Conservation (phyloP, 2,329 filamentous ascomycete genomes). For the Epichloe brachyelytri region DNA sequence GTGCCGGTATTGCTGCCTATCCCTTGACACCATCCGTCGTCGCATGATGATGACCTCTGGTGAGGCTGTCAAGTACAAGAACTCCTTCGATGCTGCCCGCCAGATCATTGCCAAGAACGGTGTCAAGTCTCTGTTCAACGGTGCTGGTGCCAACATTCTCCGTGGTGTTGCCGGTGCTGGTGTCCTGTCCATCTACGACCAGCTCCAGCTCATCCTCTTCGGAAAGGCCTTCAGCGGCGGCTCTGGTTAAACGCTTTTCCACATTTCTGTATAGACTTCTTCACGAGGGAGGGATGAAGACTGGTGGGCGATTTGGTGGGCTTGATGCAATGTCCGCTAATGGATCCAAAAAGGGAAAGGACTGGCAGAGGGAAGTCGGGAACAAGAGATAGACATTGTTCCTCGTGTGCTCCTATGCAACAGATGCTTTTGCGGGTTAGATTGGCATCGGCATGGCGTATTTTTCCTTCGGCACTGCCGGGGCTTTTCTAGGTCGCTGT, state of each 20-base stretch:
- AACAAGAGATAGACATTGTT: conserved; percentile 22
- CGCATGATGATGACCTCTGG: conserved; percentile 99
- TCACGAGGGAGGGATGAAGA: conserved; percentile 17
- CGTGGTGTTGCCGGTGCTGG: conserved; percentile 99
- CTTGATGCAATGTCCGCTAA: conserved; percentile 25
- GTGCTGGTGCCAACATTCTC: conserved; percentile 99
- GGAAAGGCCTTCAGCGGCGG: conserved; percentile 93
- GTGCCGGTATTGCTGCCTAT: conserved; percentile 99
- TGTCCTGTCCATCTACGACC: conserved; percentile 99
- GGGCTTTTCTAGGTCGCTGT: conserved; percentile 43
- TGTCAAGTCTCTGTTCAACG: conserved; percentile 99
- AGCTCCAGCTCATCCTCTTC: conserved; percentile 98
- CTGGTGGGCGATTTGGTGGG: conserved; percentile 19
- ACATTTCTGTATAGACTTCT: conserved; percentile 29
- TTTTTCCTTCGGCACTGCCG: conserved; percentile 31
- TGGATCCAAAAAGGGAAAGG: conserved; percentile 30
- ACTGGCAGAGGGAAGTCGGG: conserved; percentile 33
- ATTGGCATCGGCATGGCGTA: conserved; percentile 37
- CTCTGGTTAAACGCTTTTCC: conserved; percentile 33
- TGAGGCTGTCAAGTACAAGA: conserved; percentile 99
- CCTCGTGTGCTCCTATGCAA: conserved; percentile 22
- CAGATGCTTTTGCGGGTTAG: conserved; percentile 32
- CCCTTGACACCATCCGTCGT: conserved; percentile 99
- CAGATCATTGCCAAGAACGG: conserved; percentile 98
- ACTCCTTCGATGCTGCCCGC: conserved; percentile 83